Evolutionary conservation across 768 basidiomycete genomes (phyloP).

Genomic region (Tricholoma sp.): DNA sequence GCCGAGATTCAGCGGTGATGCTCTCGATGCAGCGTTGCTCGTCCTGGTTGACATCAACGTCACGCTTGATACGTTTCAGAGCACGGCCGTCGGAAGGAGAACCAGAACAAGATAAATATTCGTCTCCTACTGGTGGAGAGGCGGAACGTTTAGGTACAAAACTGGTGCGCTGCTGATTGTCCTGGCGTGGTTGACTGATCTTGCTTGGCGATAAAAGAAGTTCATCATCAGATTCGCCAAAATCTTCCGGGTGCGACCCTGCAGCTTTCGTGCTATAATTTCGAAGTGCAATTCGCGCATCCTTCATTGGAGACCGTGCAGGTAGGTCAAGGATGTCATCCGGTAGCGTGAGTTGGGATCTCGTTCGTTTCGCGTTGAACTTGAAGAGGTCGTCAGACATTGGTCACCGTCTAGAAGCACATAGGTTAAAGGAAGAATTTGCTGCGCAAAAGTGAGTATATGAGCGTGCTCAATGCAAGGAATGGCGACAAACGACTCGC

Average conservation of each 20-base stretch:
- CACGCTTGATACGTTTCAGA: slow-evolving; percentile 33
- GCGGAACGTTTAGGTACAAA: slow-evolving; percentile 34
- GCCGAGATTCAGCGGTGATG: slow-evolving; percentile 8
- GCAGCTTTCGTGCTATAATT: slow-evolving; percentile 13
- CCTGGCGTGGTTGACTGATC: slow-evolving; percentile 5
- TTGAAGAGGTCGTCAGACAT: slow-evolving; percentile 26
- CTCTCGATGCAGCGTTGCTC: slow-evolving; percentile 12
- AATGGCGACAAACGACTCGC: background rate
- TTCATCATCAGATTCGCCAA: slow-evolving; percentile 40
- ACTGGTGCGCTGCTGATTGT: slow-evolving; percentile 2
- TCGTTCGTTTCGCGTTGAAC: slow-evolving; percentile 36
- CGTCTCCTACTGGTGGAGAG: slow-evolving; percentile 30
- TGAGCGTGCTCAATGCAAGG: background rate
- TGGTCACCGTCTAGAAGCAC: slow-evolving; percentile 3
- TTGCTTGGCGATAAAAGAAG: slow-evolving; percentile 41
- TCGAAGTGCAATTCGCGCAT: slow-evolving; percentile 36
- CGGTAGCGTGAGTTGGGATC: slow-evolving; percentile 47
- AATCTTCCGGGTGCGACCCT: slow-evolving; percentile 10
- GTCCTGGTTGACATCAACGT: slow-evolving; percentile 10
- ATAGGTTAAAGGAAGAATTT: background rate
- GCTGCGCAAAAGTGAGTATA: background rate
- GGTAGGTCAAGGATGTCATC: slow-evolving; percentile 41
- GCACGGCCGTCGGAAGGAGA: slow-evolving; percentile 26
- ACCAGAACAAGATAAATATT: slow-evolving; percentile 20
- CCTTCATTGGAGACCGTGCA: slow-evolving; percentile 48